These are phyloP conservation scores for Prasinococcaceae sp. DNA, from an alignment of 139 green algal species.

Conservation along the genomic window DNA sequence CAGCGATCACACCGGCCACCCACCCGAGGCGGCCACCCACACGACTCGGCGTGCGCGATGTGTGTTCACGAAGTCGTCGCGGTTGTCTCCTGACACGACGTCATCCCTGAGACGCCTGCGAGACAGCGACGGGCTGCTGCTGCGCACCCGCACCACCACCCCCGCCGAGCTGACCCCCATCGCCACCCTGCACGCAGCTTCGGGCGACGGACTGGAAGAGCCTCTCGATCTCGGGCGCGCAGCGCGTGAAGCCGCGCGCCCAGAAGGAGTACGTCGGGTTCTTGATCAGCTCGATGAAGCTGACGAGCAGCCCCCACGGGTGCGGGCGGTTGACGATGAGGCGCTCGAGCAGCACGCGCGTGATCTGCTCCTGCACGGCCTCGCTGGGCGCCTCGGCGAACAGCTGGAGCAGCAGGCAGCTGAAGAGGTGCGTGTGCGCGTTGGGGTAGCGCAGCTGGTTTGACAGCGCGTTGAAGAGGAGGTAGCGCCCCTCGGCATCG, in stretches of 20 bases:
- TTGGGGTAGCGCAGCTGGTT: conserved; percentile 99
- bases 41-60: too few species aligned
- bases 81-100: too few species aligned
- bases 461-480: conserved; percentile 88
- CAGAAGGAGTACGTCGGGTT: conserved; percentile 97
- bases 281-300: conserved; percentile 99
- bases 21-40: too few species aligned
- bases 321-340: conserved; percentile 93
- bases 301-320: conserved; percentile 91
- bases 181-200: too few species aligned
- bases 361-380: conserved; percentile 81
- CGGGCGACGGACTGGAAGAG: conserved; percentile 87
- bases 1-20: too few species aligned
- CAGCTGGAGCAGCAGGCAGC: conserved; percentile 76
- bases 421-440: conserved; percentile 98
- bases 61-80: too few species aligned
- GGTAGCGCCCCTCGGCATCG: conserved; percentile 81
- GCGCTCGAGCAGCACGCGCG: conserved; percentile 92
- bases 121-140: too few species aligned
- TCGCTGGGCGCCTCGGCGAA: conserved; percentile 69
- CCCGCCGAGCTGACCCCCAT: too few species aligned
- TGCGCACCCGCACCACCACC: too few species aligned
- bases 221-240: conserved; percentile 84
- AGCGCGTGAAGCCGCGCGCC: conserved; percentile 81
- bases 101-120: too few species aligned